Evolutionary conservation across 177 flowering plant genomes (phyloP).

Genomic region (Vitis hybrid): DNA sequence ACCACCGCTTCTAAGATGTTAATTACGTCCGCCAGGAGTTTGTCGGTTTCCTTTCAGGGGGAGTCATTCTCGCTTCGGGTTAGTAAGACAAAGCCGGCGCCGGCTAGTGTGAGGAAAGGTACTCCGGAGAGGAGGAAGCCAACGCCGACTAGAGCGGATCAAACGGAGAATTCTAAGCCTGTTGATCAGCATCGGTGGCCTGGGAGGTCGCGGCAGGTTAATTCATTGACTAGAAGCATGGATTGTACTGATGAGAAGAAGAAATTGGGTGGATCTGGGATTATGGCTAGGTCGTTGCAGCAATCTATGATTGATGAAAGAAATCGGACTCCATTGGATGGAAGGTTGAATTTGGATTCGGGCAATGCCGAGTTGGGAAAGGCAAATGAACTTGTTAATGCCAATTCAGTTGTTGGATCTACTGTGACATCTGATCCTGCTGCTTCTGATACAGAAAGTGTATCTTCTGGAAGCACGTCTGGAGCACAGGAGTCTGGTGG

Average conservation of each 20-base stretch:
- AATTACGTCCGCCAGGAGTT: constrained; percentile 57
- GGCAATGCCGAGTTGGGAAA: constrained; percentile 15
- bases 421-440: constrained; percentile 25
- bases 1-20: constrained; percentile 44
- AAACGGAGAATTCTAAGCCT: constrained; percentile 46
- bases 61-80: constrained; percentile 54
- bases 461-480: constrained; percentile 63
- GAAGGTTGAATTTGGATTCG: constrained; percentile 25
- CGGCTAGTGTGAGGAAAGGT: constrained; percentile 34
- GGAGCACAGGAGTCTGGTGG: constrained; percentile 33
- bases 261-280: constrained; percentile 34
- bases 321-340: constrained; percentile 21
- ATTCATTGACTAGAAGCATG: constrained; percentile 45
- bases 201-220: constrained; percentile 35
- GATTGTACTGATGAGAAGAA: constrained; percentile 46
- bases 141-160: constrained; percentile 24
- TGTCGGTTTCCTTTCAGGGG: constrained; percentile 83
- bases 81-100: constrained; percentile 51
- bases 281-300: constrained; percentile 39
- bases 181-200: constrained; percentile 75
- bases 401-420: constrained; percentile 18
- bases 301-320: constrained; percentile 44
- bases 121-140: constrained; percentile 64
- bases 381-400: constrained; percentile 8
- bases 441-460: constrained; percentile 67